Evolutionary conservation across 1,284 basidiomycete species (phyloP).

Genomic region (Sanghuangporus weigelae): DNA sequence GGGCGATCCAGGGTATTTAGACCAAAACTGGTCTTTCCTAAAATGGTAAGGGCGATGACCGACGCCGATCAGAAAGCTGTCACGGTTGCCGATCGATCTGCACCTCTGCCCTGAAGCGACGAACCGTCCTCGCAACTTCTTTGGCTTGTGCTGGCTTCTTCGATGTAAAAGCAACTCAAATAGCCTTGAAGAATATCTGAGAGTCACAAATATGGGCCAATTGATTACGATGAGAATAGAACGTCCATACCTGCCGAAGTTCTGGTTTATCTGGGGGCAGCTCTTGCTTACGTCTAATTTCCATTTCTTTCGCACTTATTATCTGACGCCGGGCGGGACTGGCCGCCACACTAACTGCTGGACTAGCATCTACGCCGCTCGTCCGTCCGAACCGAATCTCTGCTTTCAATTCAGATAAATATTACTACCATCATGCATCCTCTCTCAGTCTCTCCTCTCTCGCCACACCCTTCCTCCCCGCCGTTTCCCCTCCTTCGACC

Average conservation of each 20-base stretch:
- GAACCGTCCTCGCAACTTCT: too few species aligned
- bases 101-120: too few species aligned
- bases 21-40: not conserved
- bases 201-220: not conserved
- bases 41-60: not conserved
- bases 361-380: not conserved
- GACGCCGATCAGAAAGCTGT: not conserved
- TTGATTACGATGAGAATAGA: too few species aligned
- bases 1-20: too few species aligned
- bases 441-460: not conserved
- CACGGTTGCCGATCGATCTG: not conserved
- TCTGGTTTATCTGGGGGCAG: not conserved
- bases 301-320: not conserved
- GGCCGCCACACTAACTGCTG: not conserved
- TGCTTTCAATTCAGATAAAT: not conserved
- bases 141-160: not conserved
- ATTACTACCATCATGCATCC: not conserved
- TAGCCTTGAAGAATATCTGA: not conserved
- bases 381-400: not conserved
- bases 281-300: not conserved
- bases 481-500: not conserved
- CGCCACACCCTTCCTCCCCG: not conserved
- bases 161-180: not conserved
- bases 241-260: not conserved
- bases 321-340: not conserved